Base-by-base conservation (phyloP, 306 rosid genomes). In the Alnus rubra region DNA sequence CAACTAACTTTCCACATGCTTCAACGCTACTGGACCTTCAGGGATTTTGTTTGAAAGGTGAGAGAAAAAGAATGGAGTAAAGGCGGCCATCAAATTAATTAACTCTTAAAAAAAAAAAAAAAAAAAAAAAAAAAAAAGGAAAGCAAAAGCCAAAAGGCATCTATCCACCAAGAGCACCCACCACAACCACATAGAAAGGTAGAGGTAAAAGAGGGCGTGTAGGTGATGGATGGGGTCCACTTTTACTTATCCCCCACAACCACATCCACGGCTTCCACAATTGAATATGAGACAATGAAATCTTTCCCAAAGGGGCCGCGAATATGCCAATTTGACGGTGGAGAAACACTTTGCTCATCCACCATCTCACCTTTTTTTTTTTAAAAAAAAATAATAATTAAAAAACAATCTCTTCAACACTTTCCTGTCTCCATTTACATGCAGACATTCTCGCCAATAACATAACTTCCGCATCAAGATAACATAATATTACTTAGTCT, bases 261-360 rank as follows among this genome's bases (percentile, higher is more conserved):
- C 87, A 76, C 78, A 74, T 83, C 92, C 89, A 83, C 84, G 84
- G 74, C 80, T 78, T 78, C 53, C 76, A 70, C 55, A 53, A 62
- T 82, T 83, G 47, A 68, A 76, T 72, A 19, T 53, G 62, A n/a
- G 88, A 86, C 92, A 86, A 67, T 82, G 82, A 87, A 78, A 79
- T 81, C 86, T 87, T 84, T 80, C 50, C 73, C 82, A 85, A 73
- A 70, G 81, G 65, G 73, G 56, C 69, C 73, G 3, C 86, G 90
- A 89, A 94, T 92, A 88, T 92, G 91, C 93, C 80, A 50, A 39
- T 39, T 89, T 74, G 70, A 88, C 90, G 97, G 97, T 86, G 73
- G 77, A 85, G 6, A 85, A 19, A 10, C 76, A 56, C 79, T 73
- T 86, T 76, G 13, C 55, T 82, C 80, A 88, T 90, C 92, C 97